A percentile compares a stretch with the other conserved stretches of the same genome.
Conservation (phyloP, 306 rosid genomes). For the Purshia tridentata region DNA sequence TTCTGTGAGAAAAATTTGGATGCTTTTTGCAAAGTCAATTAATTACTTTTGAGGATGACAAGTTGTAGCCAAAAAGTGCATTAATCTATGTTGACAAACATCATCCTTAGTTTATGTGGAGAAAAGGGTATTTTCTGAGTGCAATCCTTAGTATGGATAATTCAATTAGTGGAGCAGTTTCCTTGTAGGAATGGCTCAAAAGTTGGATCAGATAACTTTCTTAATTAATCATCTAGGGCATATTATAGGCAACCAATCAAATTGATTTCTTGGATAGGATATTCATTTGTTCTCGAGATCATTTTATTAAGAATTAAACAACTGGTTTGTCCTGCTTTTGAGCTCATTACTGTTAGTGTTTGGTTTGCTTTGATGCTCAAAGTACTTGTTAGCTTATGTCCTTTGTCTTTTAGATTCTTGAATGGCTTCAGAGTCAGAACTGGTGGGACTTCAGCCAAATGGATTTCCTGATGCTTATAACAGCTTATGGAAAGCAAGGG, state of each 20-base stretch:
- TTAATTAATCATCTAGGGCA: neutral
- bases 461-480: slow-evolving; percentile 91
- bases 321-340: neutral
- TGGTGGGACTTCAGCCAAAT: slow-evolving; percentile 91
- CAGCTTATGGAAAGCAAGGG: slow-evolving; percentile 91
- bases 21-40: neutral
- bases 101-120: neutral
- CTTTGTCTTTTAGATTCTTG: slow-evolving; percentile 63
- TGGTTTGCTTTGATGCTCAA: slow-evolving; percentile 13
- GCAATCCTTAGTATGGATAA: too few species aligned
- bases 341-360: slow-evolving; percentile 4
- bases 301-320: neutral
- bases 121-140: neutral
- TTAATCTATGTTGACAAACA: neutral
- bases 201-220: neutral
- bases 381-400: slow-evolving; percentile 10
- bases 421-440: slow-evolving; percentile 77
- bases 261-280: neutral
- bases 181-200: neutral
- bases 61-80: neutral
- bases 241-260: neutral
- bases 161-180: neutral
- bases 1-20: neutral
- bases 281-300: neutral
- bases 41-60: neutral